A percentile compares a stretch with the other conserved stretches of the same genome.
Evolutionary conservation across 768 basidiomycete genomes (phyloP).

Genomic region (Suillus placidus): DNA sequence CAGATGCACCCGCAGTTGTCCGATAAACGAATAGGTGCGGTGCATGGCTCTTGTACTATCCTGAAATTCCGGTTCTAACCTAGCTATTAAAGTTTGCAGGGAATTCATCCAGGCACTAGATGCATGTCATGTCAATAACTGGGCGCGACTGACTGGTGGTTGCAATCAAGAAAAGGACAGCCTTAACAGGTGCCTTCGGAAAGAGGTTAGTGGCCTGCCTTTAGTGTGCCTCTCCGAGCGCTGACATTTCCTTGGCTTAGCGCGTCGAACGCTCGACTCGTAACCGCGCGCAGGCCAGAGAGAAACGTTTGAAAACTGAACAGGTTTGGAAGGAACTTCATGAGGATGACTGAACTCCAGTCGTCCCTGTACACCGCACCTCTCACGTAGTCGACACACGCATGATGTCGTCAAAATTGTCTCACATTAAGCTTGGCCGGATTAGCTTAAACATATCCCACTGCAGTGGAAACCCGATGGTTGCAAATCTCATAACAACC

Average conservation of each 20-base stretch:
- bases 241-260: constrained; percentile 29
- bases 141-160: constrained; percentile 67
- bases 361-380: background rate
- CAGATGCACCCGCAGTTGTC: constrained; percentile 74
- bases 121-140: constrained; percentile 63
- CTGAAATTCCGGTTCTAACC: constrained; percentile 13
- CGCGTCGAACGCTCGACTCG: constrained; percentile 57
- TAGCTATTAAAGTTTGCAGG: constrained; percentile 56
- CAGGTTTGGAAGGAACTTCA: constrained; percentile 65
- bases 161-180: constrained; percentile 72
- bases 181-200: constrained; percentile 68
- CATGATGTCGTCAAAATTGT: background rate
- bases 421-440: background rate
- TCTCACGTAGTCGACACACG: background rate
- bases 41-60: background rate
- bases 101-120: constrained; percentile 81
- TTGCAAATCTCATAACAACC: background rate
- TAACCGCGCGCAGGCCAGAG: constrained; percentile 66
- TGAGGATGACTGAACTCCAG: constrained; percentile 38
- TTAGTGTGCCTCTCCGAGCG: background rate
- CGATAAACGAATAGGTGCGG: constrained; percentile 60
- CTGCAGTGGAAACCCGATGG: background rate
- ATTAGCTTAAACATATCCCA: background rate
- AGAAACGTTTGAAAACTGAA: constrained; percentile 56
- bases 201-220: constrained; percentile 53